phyloP scores from a whole-genome alignment of 805 yeast genomes.

The Priceomyces haplophilus region DNA sequence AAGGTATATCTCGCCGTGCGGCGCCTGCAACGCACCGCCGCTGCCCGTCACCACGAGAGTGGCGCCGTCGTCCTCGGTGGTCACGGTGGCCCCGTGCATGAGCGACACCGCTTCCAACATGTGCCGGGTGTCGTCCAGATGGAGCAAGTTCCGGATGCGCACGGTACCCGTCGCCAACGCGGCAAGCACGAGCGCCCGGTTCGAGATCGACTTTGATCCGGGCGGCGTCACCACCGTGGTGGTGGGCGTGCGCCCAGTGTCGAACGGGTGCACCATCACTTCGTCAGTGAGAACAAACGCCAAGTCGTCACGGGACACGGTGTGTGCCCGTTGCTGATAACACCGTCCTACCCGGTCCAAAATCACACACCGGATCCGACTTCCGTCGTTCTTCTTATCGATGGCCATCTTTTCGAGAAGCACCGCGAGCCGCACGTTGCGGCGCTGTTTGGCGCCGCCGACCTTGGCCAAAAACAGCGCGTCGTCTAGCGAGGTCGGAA shows the following conservation, averaged over 20 bases:
- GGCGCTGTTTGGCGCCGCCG: constrained; percentile 63
- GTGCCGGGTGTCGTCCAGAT: constrained; percentile 93
- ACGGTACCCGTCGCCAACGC: constrained; percentile 88
- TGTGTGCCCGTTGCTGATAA: constrained; percentile 82
- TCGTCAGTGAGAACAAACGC: constrained; percentile 83
- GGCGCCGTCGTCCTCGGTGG: constrained; percentile 86
- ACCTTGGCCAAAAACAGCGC: constrained; percentile 61
- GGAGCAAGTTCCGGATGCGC: constrained; percentile 77
- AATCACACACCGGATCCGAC: constrained; percentile 81
- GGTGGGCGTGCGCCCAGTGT: constrained; percentile 27
- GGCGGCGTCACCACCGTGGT: constrained; percentile 72
- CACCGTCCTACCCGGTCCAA: constrained; percentile 85
- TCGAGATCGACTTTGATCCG: constrained; percentile 95
- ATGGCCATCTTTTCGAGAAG: constrained; percentile 85
- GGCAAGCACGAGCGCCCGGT: constrained; percentile 89
- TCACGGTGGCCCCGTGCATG: constrained; percentile 76
- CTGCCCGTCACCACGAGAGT: constrained; percentile 82
- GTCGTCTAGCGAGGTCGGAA: constrained; percentile 79
- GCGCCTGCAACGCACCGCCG: constrained; percentile 71
- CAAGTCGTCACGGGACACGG: constrained; percentile 76
- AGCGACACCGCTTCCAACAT: constrained; percentile 85
- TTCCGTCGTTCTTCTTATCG: constrained; percentile 95
- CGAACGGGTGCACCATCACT: constrained; percentile 60
- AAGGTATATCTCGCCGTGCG: constrained; percentile 67
- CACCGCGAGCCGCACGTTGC: constrained; percentile 67